phyloP scores from a whole-genome alignment of 495 filamentous ascomycete genomes.

The Penicillium alfredii region DNA sequence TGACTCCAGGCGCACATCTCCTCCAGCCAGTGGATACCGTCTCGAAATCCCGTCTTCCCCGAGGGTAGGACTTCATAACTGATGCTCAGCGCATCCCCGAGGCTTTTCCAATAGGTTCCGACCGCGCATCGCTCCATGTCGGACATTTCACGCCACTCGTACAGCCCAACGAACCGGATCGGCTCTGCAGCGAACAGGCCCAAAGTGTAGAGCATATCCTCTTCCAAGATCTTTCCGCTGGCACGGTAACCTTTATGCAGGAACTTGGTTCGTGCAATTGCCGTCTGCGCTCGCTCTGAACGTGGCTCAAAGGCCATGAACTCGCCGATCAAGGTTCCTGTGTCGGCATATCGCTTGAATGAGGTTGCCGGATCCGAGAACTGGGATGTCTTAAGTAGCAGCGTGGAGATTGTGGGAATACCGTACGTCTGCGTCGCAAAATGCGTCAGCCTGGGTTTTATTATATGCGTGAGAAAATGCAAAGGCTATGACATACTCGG shows the following conservation, averaged over 20 bases:
- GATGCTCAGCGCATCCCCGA: conserved; percentile 58
- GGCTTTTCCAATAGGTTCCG: conserved; percentile 57
- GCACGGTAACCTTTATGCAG: conserved; percentile 53
- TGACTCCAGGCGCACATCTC: conserved; percentile 51
- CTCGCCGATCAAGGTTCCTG: conserved; percentile 51
- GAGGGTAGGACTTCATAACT: conserved; percentile 38
- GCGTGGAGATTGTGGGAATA: conserved; percentile 55
- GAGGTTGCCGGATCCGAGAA: conserved; percentile 45
- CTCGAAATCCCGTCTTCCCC: conserved; percentile 38
- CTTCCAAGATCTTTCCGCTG: conserved; percentile 53
- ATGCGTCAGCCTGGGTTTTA: conserved; percentile 1
- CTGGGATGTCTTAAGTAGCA: conserved; percentile 53
- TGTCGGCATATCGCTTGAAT: conserved; percentile 60
- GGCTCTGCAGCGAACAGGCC: conserved; percentile 56
- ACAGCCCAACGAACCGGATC: conserved; percentile 44
- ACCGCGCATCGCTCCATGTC: conserved; percentile 57
- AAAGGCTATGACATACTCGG: conserved; percentile 43
- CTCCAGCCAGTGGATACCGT: conserved; percentile 58
- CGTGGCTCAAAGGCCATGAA: conserved; percentile 43
- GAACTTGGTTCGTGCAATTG: conserved; percentile 61
- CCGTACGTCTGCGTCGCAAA: conserved; percentile 51
- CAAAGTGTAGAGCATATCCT: conserved; percentile 61
- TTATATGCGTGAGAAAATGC: neutral
- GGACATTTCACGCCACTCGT: conserved; percentile 59
- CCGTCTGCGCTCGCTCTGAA: conserved; percentile 44